Evolutionary conservation across 257 asterid genomes (phyloP), one percentile per base, ranked within the genome.

Genomic region (Solanum neorickii): DNA sequence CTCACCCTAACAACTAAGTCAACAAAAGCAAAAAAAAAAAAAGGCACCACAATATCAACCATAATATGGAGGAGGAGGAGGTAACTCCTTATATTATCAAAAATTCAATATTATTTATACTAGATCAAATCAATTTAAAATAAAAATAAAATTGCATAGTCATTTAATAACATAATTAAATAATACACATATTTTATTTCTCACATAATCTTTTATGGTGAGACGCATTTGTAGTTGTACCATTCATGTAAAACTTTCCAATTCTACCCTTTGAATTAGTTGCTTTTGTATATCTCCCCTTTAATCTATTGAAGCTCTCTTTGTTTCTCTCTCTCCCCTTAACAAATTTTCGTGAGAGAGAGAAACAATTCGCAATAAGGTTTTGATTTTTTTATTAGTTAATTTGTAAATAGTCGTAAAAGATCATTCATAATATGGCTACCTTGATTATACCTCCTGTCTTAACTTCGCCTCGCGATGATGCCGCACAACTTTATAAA

Each of bases 381-480:
- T 13, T 68, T 56, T 56, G 1, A 8, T 21, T 27, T 5, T 62
- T n/a, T n/a, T 66, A 3, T 14, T 31, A 25, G 7, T 69, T 29
- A 29, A 68, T 69, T 69, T 29, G 13, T 69, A 69, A 69, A 9
- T 31, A 33, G 11, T 69, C 7, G 9, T 69, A 69, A 69, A 69
- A 31, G 23, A 31, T 31, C 3, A 29, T 31, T n/a, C n/a, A 62
- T 62, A 62, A 62, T 62, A 62, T 88, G 99, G 89, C 98, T 47
- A 90, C 96, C 5, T 14, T 95, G 83, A 93, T 88, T 52, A 82
- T 94, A 68, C 96, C 98, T 84, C 97, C 96, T 15, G 89, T 91
- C 87, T 86, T 97, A 78, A 88, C 96, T 25, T 89, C 98, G 15
- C 99, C 99, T 13, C 98, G 98, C 7, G 98, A 97, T 83, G 99